Conservation (phyloP, 2,329 filamentous ascomycete genomes). For the Colletotrichum lindemuthianum region DNA sequence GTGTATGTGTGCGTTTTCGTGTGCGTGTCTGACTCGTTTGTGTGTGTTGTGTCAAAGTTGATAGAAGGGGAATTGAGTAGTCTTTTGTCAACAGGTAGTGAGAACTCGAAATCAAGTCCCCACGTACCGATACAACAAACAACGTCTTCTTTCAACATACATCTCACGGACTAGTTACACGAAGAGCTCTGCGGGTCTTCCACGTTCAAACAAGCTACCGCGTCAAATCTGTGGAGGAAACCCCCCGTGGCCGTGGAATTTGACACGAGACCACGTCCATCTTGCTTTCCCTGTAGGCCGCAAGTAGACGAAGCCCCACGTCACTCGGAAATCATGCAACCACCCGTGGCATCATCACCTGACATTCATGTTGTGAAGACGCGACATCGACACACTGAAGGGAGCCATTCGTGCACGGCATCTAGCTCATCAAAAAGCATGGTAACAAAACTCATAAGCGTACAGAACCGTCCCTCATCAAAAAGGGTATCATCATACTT, state of each 20-base stretch:
- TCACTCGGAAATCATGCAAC: no score
- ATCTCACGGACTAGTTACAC: conserved; percentile 7
- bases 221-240: conserved; percentile 16
- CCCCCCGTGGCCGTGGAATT: not conserved
- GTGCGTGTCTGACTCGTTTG: not conserved
- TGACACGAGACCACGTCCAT: not conserved
- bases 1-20: conserved; percentile 14
- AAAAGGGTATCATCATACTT: conserved; percentile 24
- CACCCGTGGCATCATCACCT: no score
- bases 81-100: conserved; percentile 27
- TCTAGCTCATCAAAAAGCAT: conserved; percentile 8
- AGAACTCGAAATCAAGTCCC: conserved; percentile 30
- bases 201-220: not conserved
- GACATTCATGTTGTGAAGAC: no score
- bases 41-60: conserved; percentile 20
- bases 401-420: no score
- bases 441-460: conserved; percentile 9
- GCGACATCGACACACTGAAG: no score
- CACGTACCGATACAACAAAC: conserved; percentile 29
- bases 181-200: not conserved
- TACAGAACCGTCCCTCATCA: conserved; percentile 9
- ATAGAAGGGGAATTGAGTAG: conserved; percentile 31
- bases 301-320: not conserved
- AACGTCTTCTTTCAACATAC: conserved; percentile 3
- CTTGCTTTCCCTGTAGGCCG: no score